Percentiles rank a stretch among this genome's conserved stretches.
Conservation (phyloP, 2,329 filamentous ascomycete species). For the Scedosporium dehoogii region DNA sequence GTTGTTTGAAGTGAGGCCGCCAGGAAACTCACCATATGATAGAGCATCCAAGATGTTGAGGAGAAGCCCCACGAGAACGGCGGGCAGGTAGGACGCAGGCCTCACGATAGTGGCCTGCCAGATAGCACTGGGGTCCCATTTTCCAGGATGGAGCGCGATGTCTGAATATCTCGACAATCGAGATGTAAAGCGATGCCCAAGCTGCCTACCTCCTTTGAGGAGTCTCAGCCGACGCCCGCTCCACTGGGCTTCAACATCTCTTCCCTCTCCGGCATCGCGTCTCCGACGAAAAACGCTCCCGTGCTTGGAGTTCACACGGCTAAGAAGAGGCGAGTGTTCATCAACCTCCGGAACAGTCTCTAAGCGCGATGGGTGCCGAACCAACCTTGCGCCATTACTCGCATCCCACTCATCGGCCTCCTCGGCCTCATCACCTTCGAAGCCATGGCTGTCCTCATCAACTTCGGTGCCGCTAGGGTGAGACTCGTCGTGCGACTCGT, state of each 20-base stretch:
- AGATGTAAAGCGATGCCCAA: background rate
- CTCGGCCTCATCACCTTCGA: conserved; percentile 7
- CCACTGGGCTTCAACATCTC: conserved; percentile 13
- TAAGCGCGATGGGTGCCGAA: background rate
- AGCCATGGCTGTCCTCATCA: conserved; percentile 17
- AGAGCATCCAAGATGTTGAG: conserved; percentile 91
- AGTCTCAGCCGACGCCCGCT: background rate
- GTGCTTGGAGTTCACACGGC: conserved; percentile 37
- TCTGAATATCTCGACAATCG: background rate
- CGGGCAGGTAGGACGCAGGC: conserved; percentile 65
- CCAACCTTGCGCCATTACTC: conserved; percentile 5
- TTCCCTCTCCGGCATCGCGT: conserved; percentile 22
- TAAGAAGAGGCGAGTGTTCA: conserved; percentile 39
- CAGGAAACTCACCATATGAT: conserved; percentile 60
- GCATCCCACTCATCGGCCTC: conserved; percentile 11
- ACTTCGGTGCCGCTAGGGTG: background rate
- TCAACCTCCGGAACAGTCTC: conserved; percentile 5
- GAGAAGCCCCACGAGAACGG: conserved; percentile 78
- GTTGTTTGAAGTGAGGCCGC: background rate
- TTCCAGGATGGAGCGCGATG: conserved; percentile 48
- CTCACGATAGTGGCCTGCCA: conserved; percentile 55
- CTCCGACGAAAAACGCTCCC: conserved; percentile 27
- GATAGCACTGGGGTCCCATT: conserved; percentile 60
- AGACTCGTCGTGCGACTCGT: background rate
- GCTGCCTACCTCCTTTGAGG: conserved; percentile 4